A percentile compares a stretch with the other conserved stretches of the same genome.
phyloP scores from a whole-genome alignment of 2,329 filamentous ascomycete species.

The Fonsecaea erecta region DNA sequence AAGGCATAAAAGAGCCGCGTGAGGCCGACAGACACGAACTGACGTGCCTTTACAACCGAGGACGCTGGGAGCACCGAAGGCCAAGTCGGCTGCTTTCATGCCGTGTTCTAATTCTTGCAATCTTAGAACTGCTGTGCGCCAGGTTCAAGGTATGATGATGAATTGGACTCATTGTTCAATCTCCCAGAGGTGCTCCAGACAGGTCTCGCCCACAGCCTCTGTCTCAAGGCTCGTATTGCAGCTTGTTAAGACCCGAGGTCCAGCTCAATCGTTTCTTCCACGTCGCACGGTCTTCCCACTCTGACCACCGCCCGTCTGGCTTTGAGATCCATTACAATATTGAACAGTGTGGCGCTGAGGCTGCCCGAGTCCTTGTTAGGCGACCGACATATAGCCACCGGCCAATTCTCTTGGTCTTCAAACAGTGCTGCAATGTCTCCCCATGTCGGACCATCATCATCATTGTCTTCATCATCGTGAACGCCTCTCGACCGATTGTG shows the following conservation, averaged over 20 bases:
- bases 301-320: slow-evolving; percentile 37
- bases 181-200: too few relatives aligned
- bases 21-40: too few relatives aligned
- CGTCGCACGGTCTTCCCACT: slow-evolving; percentile 39
- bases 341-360: slow-evolving; percentile 42
- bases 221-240: too few relatives aligned
- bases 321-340: slow-evolving; percentile 46
- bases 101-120: too few relatives aligned
- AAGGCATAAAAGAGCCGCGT: too few relatives aligned
- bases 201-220: too few relatives aligned
- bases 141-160: too few relatives aligned
- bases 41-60: too few relatives aligned
- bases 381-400: slow-evolving; percentile 44
- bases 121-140: too few relatives aligned
- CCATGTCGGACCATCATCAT: slow-evolving; percentile 18
- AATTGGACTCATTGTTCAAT: too few relatives aligned
- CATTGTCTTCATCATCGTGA: background rate
- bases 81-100: too few relatives aligned
- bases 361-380: slow-evolving; percentile 35
- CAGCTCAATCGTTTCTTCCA: slow-evolving; percentile 11
- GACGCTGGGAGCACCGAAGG: too few relatives aligned
- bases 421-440: slow-evolving; percentile 40
- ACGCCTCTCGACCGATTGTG: slow-evolving; percentile 21
- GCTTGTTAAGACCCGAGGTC: background rate
- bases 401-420: slow-evolving; percentile 45